phyloP scores from a whole-genome alignment of 2,329 filamentous ascomycete genomes.

The Fusarium irregulare region DNA sequence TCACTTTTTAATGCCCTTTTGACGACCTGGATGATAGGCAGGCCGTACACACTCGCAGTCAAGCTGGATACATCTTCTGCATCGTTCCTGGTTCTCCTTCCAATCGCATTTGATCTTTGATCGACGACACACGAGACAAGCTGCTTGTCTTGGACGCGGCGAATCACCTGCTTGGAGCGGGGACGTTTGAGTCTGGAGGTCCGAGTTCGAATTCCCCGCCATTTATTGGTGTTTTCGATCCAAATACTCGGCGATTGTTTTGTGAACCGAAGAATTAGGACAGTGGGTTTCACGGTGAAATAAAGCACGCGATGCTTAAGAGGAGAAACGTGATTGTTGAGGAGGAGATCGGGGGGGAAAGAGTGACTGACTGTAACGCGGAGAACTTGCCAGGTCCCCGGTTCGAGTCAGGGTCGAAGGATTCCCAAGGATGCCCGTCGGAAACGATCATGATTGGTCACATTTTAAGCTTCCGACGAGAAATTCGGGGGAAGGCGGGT shows the following conservation, averaged over 20 bases:
- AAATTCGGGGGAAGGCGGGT: constrained; percentile 17
- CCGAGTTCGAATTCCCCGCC: constrained; percentile 28
- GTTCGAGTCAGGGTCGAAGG: background rate
- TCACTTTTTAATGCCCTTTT: constrained; percentile 83
- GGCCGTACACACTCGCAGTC: constrained; percentile 73
- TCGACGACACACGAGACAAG: constrained; percentile 72
- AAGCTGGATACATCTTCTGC: constrained; percentile 70
- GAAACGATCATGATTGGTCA: constrained; percentile 30
- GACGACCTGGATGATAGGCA: constrained; percentile 78
- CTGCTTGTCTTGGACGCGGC: constrained; percentile 57
- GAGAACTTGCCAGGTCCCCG: constrained; percentile 3
- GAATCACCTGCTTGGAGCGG: constrained; percentile 42
- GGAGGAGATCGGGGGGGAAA: background rate
- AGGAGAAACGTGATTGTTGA: constrained; percentile 13
- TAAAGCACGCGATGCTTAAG: constrained; percentile 26
- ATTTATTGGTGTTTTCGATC: constrained; percentile 7
- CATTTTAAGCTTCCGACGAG: constrained; percentile 15
- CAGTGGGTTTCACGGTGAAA: background rate
- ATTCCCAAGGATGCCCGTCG: background rate
- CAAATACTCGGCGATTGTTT: constrained; percentile 28
- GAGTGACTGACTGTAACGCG: background rate
- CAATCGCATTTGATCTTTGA: constrained; percentile 77
- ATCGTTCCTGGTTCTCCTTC: constrained; percentile 61
- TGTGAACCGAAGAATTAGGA: constrained; percentile 17
- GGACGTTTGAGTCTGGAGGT: constrained; percentile 28